phyloP scores from a whole-genome alignment of 1,284 basidiomycete genomes.

The Ceratobasidium sp. region DNA sequence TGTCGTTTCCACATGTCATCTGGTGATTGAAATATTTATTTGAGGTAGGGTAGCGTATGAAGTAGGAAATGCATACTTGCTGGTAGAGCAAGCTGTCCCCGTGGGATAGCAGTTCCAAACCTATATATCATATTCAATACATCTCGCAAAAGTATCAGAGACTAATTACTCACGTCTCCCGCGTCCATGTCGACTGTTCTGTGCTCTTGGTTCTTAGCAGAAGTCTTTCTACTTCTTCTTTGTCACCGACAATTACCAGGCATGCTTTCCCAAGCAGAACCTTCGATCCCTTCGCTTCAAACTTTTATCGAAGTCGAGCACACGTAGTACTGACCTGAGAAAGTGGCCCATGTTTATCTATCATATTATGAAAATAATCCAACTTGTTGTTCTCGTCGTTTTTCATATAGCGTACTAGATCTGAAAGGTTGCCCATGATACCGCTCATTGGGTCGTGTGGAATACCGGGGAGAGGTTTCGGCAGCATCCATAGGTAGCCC shows the following conservation, averaged over 20 bases:
- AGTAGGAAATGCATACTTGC: slow-evolving; percentile 15
- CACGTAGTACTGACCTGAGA: slow-evolving; percentile 4
- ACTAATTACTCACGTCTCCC: not conserved
- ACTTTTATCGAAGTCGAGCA: not conserved
- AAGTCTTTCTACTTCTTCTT: slow-evolving; percentile 23
- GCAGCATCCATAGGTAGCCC: slow-evolving; percentile 25
- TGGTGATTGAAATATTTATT: no score
- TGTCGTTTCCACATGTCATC: slow-evolving; percentile 32
- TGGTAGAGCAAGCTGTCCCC: slow-evolving; percentile 11
- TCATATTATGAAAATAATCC: slow-evolving; percentile 5
- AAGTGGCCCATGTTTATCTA: slow-evolving; percentile 15
- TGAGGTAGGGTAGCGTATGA: not conserved
- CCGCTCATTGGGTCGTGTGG: slow-evolving; percentile 29
- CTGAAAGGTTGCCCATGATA: slow-evolving; percentile 30
- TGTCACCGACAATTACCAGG: slow-evolving; percentile 23
- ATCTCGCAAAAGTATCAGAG: not conserved
- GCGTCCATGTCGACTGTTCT: not conserved
- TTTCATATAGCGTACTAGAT: not conserved
- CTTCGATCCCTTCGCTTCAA: not conserved
- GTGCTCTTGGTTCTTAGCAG: slow-evolving; percentile 18
- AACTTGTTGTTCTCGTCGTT: slow-evolving; percentile 1
- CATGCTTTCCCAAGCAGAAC: slow-evolving; percentile 4
- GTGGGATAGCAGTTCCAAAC: slow-evolving; percentile 31
- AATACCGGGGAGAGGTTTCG: slow-evolving; percentile 22
- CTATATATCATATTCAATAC: not conserved